Base-by-base conservation (phyloP, 225 moss, liverwort and hornwort genomes). In the Asterella californica region DNA sequence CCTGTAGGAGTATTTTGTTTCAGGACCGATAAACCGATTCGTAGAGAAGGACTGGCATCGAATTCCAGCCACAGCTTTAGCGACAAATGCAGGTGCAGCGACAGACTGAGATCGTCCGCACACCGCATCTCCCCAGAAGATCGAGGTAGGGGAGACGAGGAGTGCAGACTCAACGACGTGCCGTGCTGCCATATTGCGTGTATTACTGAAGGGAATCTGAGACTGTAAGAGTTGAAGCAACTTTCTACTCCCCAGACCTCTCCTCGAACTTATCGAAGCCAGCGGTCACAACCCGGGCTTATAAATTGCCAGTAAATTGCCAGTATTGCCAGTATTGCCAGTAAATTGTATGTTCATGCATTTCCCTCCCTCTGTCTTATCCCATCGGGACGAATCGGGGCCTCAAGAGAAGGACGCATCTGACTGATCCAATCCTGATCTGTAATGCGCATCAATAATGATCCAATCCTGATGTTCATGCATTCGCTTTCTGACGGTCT, bases 401-500 rank as follows among this genome's bases (percentile, higher is more conserved):
- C n/a, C n/a, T n/a, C n/a, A n/a, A n/a, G n/a, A n/a, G n/a, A n/a
- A n/a, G n/a, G n/a, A n/a, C n/a, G n/a, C n/a, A n/a, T n/a, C n/a
- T n/a, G n/a, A n/a, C n/a, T n/a, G n/a, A n/a, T n/a, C n/a, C n/a
- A n/a, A n/a, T n/a, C n/a, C n/a, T n/a, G n/a, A n/a, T n/a, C n/a
- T n/a, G n/a, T n/a, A n/a, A n/a, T n/a, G n/a, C n/a, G n/a, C n/a
- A n/a, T n/a, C n/a, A n/a, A n/a, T n/a, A n/a, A n/a, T n/a, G n/a
- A n/a, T n/a, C n/a, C n/a, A n/a, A n/a, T n/a, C n/a, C n/a, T n/a
- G n/a, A n/a, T n/a, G n/a, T n/a, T n/a, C n/a, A n/a, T n/a, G n/a
- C n/a, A n/a, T n/a, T 90, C 90, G 70, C 77, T 83, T 49, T 93
- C 96, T 22, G 34, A 81, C 32, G 86, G 50, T 83, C 93, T 87